Percentiles rank a stretch among this genome's conserved stretches.
These are phyloP conservation scores for Kodamaea sp. DNA, from an alignment of 1,139 yeast genomes.

Conservation along the genomic window DNA sequence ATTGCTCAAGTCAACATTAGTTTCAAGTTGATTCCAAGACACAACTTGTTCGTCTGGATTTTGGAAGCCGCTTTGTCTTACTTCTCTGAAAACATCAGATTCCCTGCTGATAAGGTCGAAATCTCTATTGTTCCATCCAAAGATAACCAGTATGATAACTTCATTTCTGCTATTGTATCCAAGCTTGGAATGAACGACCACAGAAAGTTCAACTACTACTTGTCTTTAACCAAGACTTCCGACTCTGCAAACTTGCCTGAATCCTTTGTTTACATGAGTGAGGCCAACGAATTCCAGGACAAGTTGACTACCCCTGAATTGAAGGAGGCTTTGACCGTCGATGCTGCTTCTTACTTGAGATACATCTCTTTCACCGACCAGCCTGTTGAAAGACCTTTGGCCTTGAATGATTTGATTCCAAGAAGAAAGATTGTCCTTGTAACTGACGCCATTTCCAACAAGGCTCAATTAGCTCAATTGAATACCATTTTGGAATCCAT, in stretches of 20 bases:
- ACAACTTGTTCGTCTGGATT: conserved; percentile 67
- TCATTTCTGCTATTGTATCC: conserved; percentile 81
- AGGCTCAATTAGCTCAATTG: conserved; percentile 48
- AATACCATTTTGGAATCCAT: conserved; percentile 52
- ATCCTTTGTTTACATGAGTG: conserved; percentile 86
- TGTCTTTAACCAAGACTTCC: conserved; percentile 81
- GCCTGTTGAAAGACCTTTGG: conserved; percentile 64
- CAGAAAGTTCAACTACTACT: conserved; percentile 75
- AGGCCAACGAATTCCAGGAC: conserved; percentile 78
- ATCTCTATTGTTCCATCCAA: conserved; percentile 62
- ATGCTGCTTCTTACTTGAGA: conserved; percentile 56
- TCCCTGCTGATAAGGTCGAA: conserved; percentile 63
- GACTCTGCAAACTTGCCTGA: conserved; percentile 70
- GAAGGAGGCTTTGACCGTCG: conserved; percentile 51
- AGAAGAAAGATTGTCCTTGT: conserved; percentile 57
- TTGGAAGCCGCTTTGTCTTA: conserved; percentile 59
- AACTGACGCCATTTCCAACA: conserved; percentile 47
- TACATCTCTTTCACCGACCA: conserved; percentile 83
- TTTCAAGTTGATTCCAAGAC: conserved; percentile 74
- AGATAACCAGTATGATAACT: conserved; percentile 59
- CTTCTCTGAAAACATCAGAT: conserved; percentile 48
- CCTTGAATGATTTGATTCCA: conserved; percentile 53
- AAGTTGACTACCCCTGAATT: conserved; percentile 53
- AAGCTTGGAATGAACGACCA: conserved; percentile 78
- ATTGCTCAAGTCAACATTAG: conserved; percentile 63